Base-by-base conservation (phyloP, 768 basidiomycete genomes). In the Calocybe cyanea region DNA sequence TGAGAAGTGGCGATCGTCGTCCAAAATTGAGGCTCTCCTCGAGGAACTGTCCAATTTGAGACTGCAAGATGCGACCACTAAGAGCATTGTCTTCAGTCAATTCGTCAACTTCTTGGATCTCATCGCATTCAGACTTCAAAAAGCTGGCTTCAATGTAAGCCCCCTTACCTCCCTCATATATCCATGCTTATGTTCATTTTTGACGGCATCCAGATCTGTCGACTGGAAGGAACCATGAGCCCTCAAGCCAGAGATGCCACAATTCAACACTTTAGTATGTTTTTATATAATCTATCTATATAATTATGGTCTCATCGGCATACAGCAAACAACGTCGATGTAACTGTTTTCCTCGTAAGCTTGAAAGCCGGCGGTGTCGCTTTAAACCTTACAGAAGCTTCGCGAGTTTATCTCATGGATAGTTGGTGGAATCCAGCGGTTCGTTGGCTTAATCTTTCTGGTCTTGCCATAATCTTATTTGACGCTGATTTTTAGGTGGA, bases 401-500 rank as follows among this genome's bases (percentile, higher is more conserved):
- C 89, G 25, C 87, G 90, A 20, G 92, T 96, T 15, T 95, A 92
- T 64, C 77, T 96, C 57, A 95, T 97, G 92, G 95, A 95, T 61
- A 89, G 87, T 53, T 95, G 92, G 92, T 95, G 94, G 94, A 98
- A 98, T 61, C 94, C 94, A 6, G 92, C 92, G n/a, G 89, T 86
- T 67, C 46, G 65, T 58, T 15, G 11, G 35, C 36, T 34, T 49
- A 2, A 35, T 23, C 11, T 19, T 4, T 11, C 23, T n/a, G 21
- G 38, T 45, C 48, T 41, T 15, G 31, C 23, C 18, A 11, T 11
- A 7, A 11, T 35, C 10, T 20, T 37, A 21, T 10, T 4, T n/a
- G 21, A 38, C 39, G 37, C 43, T 14, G 14, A 32, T 20, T 43
- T 18, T 20, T 42, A 80, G 77, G 84, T 89, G 43, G 88, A 89